phyloP scores from a whole-genome alignment of 2,329 filamentous ascomycete genomes.

The Exophiala sp. region DNA sequence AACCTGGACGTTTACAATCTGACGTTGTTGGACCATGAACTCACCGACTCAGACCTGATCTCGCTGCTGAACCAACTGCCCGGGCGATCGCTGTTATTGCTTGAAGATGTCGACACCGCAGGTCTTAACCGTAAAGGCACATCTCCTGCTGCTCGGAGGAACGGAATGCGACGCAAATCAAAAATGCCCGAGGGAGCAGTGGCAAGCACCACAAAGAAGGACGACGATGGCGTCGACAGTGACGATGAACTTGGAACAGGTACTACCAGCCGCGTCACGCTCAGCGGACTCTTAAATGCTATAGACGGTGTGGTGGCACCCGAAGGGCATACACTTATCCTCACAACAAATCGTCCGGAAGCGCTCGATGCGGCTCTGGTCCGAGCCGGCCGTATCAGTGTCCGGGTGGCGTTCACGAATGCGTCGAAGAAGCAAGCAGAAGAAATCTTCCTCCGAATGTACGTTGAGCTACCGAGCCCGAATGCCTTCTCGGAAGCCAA shows the following conservation, averaged over 20 bases:
- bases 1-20: constrained; percentile 63
- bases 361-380: constrained; percentile 67
- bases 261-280: constrained; percentile 49
- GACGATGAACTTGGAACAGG: constrained; percentile 18
- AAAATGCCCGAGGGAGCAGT: constrained; percentile 1
- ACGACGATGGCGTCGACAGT: constrained; percentile 9
- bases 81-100: constrained; percentile 58
- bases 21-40: constrained; percentile 52
- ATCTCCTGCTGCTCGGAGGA: constrained; percentile 6
- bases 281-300: constrained; percentile 74
- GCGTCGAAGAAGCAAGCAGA: constrained; percentile 29
- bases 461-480: constrained; percentile 21
- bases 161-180: not conserved
- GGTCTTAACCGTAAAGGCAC: constrained; percentile 41
- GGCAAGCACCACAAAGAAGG: not conserved
- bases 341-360: constrained; percentile 68
- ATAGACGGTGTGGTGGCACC: constrained; percentile 77
- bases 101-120: constrained; percentile 65
- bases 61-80: constrained; percentile 58
- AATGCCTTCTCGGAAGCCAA: not conserved
- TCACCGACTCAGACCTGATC: constrained; percentile 59
- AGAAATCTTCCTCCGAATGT: constrained; percentile 33
- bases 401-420: constrained; percentile 56
- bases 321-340: constrained; percentile 68
- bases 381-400: constrained; percentile 65